A percentile compares a stretch with the other conserved stretches of the same genome.
These are phyloP conservation scores for Cytospora leucostoma DNA, from an alignment of 2,329 filamentous ascomycete species.

Conservation along the genomic window DNA sequence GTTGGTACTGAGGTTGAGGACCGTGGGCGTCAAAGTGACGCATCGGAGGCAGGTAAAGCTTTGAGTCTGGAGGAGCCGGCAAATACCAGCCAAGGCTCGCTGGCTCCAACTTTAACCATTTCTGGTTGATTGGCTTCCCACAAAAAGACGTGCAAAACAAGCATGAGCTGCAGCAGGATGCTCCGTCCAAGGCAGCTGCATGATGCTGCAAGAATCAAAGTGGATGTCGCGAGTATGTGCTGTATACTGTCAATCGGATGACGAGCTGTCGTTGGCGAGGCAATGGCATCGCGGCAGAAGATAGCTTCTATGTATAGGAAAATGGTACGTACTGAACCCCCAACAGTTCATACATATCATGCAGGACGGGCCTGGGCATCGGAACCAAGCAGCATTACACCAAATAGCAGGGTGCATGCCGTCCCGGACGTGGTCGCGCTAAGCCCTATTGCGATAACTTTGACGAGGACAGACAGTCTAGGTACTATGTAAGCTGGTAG, in stretches of 20 bases:
- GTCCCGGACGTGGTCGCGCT: slow-evolving; percentile 33
- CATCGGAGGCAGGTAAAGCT: neutral
- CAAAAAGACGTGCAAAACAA: neutral
- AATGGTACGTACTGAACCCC: neutral
- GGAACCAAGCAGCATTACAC: neutral
- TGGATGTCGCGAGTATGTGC: neutral
- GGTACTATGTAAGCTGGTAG: slow-evolving; percentile 8
- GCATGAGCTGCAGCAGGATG: neutral
- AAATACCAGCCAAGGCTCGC: neutral
- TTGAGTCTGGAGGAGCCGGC: neutral
- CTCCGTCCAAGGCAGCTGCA: neutral
- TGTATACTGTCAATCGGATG: neutral
- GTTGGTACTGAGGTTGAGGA: neutral
- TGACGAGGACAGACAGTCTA: slow-evolving; percentile 35
- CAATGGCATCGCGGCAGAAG: neutral
- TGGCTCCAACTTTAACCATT: neutral
- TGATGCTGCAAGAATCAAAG: neutral
- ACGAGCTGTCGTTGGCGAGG: neutral
- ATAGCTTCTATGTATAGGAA: neutral
- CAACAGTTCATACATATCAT: slow-evolving; percentile 4
- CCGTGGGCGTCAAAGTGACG: neutral
- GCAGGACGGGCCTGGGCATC: neutral
- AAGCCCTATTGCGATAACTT: slow-evolving; percentile 44
- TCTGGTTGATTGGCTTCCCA: neutral
- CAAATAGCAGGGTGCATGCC: neutral